Evolutionary conservation across 202 grass and related monocot species (phyloP), one percentile per base, ranked within the genome.

Genomic region (Brachypodium distachyon): DNA sequence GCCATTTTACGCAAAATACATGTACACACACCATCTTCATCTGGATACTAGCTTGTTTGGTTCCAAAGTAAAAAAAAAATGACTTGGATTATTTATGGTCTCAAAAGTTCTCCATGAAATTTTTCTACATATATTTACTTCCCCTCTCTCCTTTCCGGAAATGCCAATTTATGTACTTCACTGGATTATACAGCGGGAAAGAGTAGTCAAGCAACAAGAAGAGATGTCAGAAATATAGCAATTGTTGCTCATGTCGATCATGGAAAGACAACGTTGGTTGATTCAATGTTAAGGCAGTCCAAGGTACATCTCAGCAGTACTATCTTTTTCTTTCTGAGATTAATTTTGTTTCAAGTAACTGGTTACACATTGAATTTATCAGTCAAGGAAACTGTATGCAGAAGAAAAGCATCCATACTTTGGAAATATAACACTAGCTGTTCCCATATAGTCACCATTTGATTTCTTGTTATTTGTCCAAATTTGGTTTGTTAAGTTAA

Each of bases 181-280:
- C 38, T 76, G 75, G n/a, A 73, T 77, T 57, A 41, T 83, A 59
- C 56, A 90, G 88, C 33, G 36, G 85, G 67, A 36, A 94, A 77
- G 62, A 92, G 77, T 82, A 65, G 47, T 67, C 67, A 76, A 85
- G 49, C 77, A 28, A 94, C 95, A 40, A 88, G 95, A 90, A 94
- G 91, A 77, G 95, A 98, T 82, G 95, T 98, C 48, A 77, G 95
- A 29, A 98, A 98, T 77, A 90, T 98, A 63, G 95, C 95, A 21
- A 98, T 98, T 72, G 87, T 98, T 87, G 95, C 95, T 78, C 95
- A 98, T 81, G 95, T 98, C 12, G 95, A 98, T 83, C 95, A 98
- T 61, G 95, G 95, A 50, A 98, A 98, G 77, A 98, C 95, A 59
- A 98, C 95, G 52, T 86, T 98, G 59, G 95, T 98, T 33, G 95